Percentiles rank a stretch among this genome's conserved stretches.
phyloP scores from a whole-genome alignment of 1,139 yeast genomes.

The Wickerhamomyces sp. region DNA sequence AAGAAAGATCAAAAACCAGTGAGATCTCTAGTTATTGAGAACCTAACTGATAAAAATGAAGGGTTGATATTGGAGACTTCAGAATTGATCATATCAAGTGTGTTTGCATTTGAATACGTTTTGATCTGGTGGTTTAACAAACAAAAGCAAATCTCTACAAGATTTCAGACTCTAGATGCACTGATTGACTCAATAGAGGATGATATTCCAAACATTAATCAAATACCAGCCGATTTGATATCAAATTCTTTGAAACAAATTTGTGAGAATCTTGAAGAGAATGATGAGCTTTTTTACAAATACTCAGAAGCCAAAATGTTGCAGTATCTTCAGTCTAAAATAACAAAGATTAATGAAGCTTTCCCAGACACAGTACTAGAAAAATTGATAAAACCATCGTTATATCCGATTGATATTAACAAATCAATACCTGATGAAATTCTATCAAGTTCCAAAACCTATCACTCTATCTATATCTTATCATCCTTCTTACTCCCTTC shows the following conservation, averaged over 20 bases:
- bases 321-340: slow-evolving; percentile 30
- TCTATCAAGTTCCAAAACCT: slow-evolving; percentile 15
- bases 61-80: slow-evolving; percentile 28
- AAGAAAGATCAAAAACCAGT: slow-evolving; percentile 24
- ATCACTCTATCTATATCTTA: slow-evolving; percentile 15
- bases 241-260: slow-evolving; percentile 28
- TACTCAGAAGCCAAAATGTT: slow-evolving; percentile 33
- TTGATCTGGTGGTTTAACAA: slow-evolving; percentile 36
- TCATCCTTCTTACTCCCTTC: slow-evolving; percentile 16
- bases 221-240: slow-evolving; percentile 27
- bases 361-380: slow-evolving; percentile 28
- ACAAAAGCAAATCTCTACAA: slow-evolving; percentile 18
- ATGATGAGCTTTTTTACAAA: slow-evolving; percentile 43
- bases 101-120: slow-evolving; percentile 38
- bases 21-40: slow-evolving; percentile 31
- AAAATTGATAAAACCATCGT: slow-evolving; percentile 17
- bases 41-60: slow-evolving; percentile 15
- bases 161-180: slow-evolving; percentile 45
- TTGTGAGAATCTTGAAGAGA: slow-evolving; percentile 43
- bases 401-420: slow-evolving; percentile 20
- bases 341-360: slow-evolving; percentile 25
- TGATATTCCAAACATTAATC: slow-evolving; percentile 27
- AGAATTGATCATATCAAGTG: slow-evolving; percentile 37
- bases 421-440: slow-evolving; percentile 30
- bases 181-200: slow-evolving; percentile 38